Evolutionary conservation across 1,139 yeast species (phyloP), one percentile per base, ranked within the genome.

Genomic region (Taphrina wiesneri): DNA sequence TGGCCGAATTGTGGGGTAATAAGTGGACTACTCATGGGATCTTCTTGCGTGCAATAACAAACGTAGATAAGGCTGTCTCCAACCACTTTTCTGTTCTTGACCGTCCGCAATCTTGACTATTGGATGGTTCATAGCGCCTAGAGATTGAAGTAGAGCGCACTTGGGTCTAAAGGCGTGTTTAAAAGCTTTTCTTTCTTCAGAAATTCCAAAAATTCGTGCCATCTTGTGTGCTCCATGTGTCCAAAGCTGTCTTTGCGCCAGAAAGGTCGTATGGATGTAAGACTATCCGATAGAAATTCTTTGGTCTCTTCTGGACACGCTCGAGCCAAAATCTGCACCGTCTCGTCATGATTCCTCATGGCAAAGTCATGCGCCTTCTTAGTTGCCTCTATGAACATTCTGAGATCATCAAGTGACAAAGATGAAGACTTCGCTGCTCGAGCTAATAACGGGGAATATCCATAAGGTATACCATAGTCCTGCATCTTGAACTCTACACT

Each of bases 391-490:
- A 28, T 28, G 30, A 59, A 34, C 30, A n/a, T 23, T 25, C 25
- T 25, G 47, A 59, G 56, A 25, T 23, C 28, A 11, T 23, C 63
- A 13, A 32, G 28, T 9, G 46, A 13, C 45, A 45, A 28, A 9
- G 23, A 25, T 6, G 46, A 28, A 25, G 9, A 5, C 17, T 25
- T 17, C 36, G 21, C 6, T 6, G 30, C 28, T 46, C 53, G 32
- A n/a, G 63, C 63, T 32, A 59, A n/a, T n/a, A 59, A 25, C 23
- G 63, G 63, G 9, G 56, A 47, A 21, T 59, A 59, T 23, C 56
- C 56, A 47, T 46, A 47, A 7, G 46, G 30, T 7, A 56, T 41
- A 19, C 52, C 52, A 47, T 34, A 47, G 6, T 47, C 56, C 17
- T n/a, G 25, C 23, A 34, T 17, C 9, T 21, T 34, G 45, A 57